Base-by-base conservation (phyloP, 2,329 filamentous ascomycete genomes). In the Fusarium agapanthi region DNA sequence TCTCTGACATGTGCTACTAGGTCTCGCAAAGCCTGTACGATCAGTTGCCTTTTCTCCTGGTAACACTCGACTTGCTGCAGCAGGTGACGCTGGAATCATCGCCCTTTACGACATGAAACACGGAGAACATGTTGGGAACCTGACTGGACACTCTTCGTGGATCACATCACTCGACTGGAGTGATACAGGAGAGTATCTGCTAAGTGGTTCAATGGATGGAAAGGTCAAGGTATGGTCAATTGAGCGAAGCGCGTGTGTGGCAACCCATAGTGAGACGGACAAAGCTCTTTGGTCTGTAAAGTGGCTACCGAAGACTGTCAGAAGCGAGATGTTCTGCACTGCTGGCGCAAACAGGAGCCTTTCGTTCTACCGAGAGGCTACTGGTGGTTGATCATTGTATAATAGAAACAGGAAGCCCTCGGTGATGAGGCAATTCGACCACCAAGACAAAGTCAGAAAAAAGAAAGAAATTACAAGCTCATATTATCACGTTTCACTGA, bases 151-250 rank as follows among this genome's bases (percentile, higher is more conserved):
- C 80, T 88, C 89, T 2, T 92, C 93, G 10, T 99, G 95, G 96
- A 91, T 99, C 74, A 93, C 95, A 69, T 92, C 92, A 37, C 86
- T 98, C 47, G 94, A 97, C 80, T 99, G 95, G 94, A 98, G 92
- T 80, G 90, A 93, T 78, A 97, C 93, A 9, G 96, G 96, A 53
- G 95, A 98, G 83, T 97, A 93, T 81, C 85, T 99, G 18, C 86
- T 98, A 6, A 97, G 93, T 78, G 94, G 94, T 53, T 91, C 93
- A 4, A 94, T 97, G 81, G 95, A 98, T 79, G 95, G 96, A 41
- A 98, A 97, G 82, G 94, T 93, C 68, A 98, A 97, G 83, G 93
- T 98, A 35, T 99, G 96, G 96, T 95, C 94, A 35, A 89, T 98
- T 66, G 95, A 97, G 77, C 89, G 91, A 38, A 89, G 90, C 63